Evolutionary conservation across 768 basidiomycete species (phyloP), one percentile per base, ranked within the genome.

Genomic region (Boletus subcaerulescens): DNA sequence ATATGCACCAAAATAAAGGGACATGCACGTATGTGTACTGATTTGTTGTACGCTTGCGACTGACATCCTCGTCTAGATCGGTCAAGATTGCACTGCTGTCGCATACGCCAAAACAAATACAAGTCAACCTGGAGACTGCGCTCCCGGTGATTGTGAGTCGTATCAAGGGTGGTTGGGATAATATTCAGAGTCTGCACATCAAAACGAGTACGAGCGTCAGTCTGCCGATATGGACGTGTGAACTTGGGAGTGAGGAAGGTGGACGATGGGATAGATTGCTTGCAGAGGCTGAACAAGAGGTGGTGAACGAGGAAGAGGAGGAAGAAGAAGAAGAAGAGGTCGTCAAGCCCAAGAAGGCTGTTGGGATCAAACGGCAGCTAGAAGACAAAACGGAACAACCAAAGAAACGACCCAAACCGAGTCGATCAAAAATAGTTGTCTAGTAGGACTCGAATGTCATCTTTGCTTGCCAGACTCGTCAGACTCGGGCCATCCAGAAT

Each of bases 1-100:
- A 97, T 71, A 91, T 97, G 87, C 90, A 94, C 70, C 91, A 94
- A 73, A 93, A 94, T 52, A 85, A 83, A 59, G 97, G 97, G 13
- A 97, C 93, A 7, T 92, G 89, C 82, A 85, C 87, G 91, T 95
- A 75, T 48, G 93, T 82, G 17, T 24, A 17, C 22, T 31, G 35
- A 32, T 32, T 6, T 17, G 26, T 33, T 17, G 26, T n/a, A 11
- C 24, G 12, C 38, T 10, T 4, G 17, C 3, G 24, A 36, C 36
- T 51, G 22, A 52, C 3, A 24, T 2, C 22, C 12, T 43, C 31
- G 32, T 38, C 29, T 62, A 95, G 93, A 26, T 86, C 94, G 31
- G 81, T 98, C 58, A 94, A 94, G 74, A 77, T 98, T 48, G 88
- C 85, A 44, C 81, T 80, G 3, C 71, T 91, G 39, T 83, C 86